Evolutionary conservation across 257 asterid species (phyloP).

Genomic region (Gentiana macrophylla): DNA sequence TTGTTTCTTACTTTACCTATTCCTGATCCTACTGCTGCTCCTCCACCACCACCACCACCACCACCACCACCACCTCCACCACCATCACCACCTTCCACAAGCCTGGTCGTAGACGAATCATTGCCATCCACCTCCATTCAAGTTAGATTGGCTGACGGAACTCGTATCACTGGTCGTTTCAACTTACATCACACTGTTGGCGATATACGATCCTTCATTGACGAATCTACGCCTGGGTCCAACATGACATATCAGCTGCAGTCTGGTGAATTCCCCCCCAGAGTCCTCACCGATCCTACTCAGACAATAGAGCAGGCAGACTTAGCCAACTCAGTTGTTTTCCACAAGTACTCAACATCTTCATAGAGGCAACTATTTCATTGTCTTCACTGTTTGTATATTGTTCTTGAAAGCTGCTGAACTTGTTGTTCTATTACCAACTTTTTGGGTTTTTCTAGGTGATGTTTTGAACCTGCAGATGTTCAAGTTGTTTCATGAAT

Average conservation of each 20-base stretch:
- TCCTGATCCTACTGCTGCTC: slow-evolving; percentile 20
- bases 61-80: no score
- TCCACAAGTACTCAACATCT: slow-evolving; percentile 47
- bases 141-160: slow-evolving; percentile 89
- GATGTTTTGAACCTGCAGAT: no score
- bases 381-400: no score
- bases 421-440: no score
- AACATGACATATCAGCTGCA: slow-evolving; percentile 54
- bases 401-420: no score
- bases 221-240: slow-evolving; percentile 72
- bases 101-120: slow-evolving; percentile 57
- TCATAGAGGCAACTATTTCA: no score
- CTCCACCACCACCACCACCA: slow-evolving; percentile 19
- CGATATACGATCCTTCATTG: slow-evolving; percentile 61
- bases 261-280: slow-evolving; percentile 86
- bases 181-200: slow-evolving; percentile 66
- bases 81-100: slow-evolving; percentile 36
- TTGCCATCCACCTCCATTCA: slow-evolving; percentile 84
- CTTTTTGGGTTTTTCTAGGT: no score
- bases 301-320: slow-evolving; percentile 92
- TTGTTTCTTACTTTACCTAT: slow-evolving; percentile 17
- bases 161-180: slow-evolving; percentile 89
- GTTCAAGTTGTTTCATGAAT: no score
- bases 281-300: slow-evolving; percentile 50
- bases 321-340: slow-evolving; percentile 73